Conservation (phyloP, 2,329 filamentous ascomycete genomes). For the Teratosphaeria gauchensis region DNA sequence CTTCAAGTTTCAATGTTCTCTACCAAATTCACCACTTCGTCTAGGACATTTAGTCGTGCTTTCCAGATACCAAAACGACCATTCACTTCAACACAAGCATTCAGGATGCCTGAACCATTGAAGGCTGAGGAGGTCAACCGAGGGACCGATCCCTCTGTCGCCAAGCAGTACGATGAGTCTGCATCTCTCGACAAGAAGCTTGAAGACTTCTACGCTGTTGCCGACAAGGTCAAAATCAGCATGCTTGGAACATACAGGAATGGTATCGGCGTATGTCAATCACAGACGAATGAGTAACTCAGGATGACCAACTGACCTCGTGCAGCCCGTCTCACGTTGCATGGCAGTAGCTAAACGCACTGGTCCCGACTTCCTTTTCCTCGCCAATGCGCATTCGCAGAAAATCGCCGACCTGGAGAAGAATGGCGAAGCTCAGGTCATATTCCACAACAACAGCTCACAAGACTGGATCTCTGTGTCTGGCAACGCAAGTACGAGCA, state of each 20-base stretch:
- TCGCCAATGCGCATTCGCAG: slow-evolving; percentile 37
- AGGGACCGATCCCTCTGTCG: slow-evolving; percentile 37
- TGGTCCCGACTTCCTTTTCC: slow-evolving; percentile 43
- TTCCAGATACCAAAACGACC: slow-evolving; percentile 1
- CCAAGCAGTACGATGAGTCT: slow-evolving; percentile 40
- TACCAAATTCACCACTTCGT: neutral
- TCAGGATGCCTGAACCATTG: slow-evolving; percentile 38
- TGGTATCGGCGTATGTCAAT: slow-evolving; percentile 26
- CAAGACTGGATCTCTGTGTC: slow-evolving; percentile 41
- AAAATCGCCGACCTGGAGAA: slow-evolving; percentile 39
- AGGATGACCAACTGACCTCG: neutral
- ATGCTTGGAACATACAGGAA: slow-evolving; percentile 34
- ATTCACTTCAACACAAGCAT: slow-evolving; percentile 8
- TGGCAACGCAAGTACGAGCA: slow-evolving; percentile 33
- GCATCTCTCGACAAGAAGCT: slow-evolving; percentile 37
- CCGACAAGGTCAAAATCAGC: slow-evolving; percentile 37
- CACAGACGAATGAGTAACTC: neutral
- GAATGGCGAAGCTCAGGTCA: slow-evolving; percentile 32
- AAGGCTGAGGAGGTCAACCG: slow-evolving; percentile 32
- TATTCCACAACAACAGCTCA: slow-evolving; percentile 37
- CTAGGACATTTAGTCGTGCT: neutral
- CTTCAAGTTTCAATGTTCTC: neutral
- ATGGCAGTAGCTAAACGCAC: slow-evolving; percentile 48
- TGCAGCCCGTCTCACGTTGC: slow-evolving; percentile 33
- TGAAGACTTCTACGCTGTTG: slow-evolving; percentile 38